These are phyloP conservation scores for Septoria petroselini DNA, from an alignment of 2,329 filamentous ascomycete species.

Conservation along the genomic window DNA sequence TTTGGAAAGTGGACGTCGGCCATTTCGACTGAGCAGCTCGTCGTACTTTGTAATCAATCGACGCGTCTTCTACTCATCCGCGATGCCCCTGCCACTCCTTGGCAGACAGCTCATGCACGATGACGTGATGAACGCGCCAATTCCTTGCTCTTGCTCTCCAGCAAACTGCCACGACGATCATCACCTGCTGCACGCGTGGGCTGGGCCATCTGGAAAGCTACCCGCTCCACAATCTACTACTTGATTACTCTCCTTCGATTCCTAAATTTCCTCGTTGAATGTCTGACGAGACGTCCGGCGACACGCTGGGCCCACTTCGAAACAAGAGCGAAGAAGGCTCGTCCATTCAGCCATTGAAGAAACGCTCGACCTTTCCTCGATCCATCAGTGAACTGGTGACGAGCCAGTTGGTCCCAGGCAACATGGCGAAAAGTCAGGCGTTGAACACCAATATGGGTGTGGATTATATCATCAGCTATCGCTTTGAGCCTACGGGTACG, in stretches of 20 bases:
- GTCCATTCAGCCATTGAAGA: conserved; percentile 16
- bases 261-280: conserved; percentile 11
- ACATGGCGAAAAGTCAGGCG: conserved; percentile 37
- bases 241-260: background rate
- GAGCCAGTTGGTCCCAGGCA: conserved; percentile 32
- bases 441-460: conserved; percentile 62
- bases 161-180: conserved; percentile 7
- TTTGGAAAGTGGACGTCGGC: background rate
- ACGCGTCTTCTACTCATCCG: conserved; percentile 4
- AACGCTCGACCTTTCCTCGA: conserved; percentile 27
- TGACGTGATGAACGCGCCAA: conserved; percentile 8
- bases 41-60: background rate
- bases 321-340: background rate
- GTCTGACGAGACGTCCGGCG: conserved; percentile 21
- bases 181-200: conserved; percentile 4
- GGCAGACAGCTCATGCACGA: conserved; percentile 7
- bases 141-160: conserved; percentile 17
- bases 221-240: conserved; percentile 7
- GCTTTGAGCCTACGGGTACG: conserved; percentile 64
- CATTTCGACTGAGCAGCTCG: background rate
- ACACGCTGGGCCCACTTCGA: conserved; percentile 15
- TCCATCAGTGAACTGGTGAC: conserved; percentile 34
- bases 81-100: conserved; percentile 5
- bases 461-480: conserved; percentile 84
- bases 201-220: conserved; percentile 12